Evolutionary conservation across 208 protist species (phyloP).

Genomic region (Acanthamoeba culbertsoni): DNA sequence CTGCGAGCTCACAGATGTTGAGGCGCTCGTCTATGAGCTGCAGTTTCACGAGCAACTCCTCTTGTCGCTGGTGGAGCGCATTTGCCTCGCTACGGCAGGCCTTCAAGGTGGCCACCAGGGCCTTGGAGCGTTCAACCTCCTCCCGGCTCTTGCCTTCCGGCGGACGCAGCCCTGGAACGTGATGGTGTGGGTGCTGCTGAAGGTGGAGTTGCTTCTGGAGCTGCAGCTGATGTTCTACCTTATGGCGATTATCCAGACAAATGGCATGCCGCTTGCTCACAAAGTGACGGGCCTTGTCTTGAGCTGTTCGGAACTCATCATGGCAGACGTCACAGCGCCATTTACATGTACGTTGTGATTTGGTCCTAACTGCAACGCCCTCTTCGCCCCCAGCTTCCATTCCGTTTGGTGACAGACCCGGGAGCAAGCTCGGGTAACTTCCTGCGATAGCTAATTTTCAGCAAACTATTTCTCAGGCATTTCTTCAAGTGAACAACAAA

Average conservation of each 20-base stretch:
- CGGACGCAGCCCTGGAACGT: background rate
- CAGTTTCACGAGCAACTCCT: background rate
- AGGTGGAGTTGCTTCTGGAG: too few species aligned
- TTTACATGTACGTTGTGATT: background rate
- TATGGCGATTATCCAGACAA: background rate
- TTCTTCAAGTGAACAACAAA: background rate
- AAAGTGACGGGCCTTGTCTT: conserved; percentile 33
- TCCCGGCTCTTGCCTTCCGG: background rate
- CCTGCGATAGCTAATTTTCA: too few species aligned
- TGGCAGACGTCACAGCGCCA: conserved; percentile 36
- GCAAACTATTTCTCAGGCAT: background rate
- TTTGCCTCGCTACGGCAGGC: background rate
- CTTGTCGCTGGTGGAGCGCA: background rate
- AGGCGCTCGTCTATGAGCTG: conserved; percentile 29
- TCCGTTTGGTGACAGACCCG: too few species aligned
- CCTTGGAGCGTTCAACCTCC: background rate
- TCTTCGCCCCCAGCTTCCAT: too few species aligned
- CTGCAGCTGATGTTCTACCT: background rate
- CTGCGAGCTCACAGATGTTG: background rate
- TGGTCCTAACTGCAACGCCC: too few species aligned
- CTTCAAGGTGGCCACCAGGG: background rate
- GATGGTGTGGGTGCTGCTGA: background rate
- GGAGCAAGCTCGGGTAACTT: too few species aligned
- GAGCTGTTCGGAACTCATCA: background rate
- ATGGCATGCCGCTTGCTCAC: conserved; percentile 43